Percentiles rank a stretch among this genome's conserved stretches.
These are phyloP conservation scores for Leishmania amazonensis DNA, from an alignment of 208 protist species.

Conservation along the genomic window DNA sequence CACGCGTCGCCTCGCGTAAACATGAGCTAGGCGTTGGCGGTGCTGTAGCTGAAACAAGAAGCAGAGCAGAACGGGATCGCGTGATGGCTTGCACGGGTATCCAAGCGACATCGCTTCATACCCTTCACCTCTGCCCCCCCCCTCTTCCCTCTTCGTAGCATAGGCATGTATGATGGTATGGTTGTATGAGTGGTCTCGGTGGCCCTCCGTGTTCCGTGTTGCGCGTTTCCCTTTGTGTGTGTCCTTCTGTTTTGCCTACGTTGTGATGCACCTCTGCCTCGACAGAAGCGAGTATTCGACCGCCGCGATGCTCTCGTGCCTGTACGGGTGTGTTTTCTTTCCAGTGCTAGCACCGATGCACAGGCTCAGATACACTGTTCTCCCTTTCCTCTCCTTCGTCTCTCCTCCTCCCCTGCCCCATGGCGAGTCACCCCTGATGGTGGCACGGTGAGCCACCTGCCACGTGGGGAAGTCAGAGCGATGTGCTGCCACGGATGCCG, in stretches of 20 bases:
- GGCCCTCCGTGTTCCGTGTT: background rate
- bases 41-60: background rate
- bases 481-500: background rate
- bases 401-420: background rate
- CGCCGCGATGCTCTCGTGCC: background rate
- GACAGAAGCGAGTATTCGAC: background rate
- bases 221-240: background rate
- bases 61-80: background rate
- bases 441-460: background rate
- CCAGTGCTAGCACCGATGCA: background rate
- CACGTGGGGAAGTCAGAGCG: background rate
- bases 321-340: background rate
- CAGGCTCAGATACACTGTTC: background rate
- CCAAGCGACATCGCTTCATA: background rate
- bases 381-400: background rate
- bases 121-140: background rate
- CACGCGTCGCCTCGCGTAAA: constrained; percentile 62
- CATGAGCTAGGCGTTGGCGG: background rate
- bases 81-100: background rate
- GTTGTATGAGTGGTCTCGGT: background rate
- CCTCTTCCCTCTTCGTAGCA: background rate
- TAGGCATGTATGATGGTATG: background rate
- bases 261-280: background rate
- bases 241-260: background rate
- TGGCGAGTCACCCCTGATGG: background rate